Evolutionary conservation across 768 basidiomycete species (phyloP).

Genomic region (Pulveroboletus sp.): DNA sequence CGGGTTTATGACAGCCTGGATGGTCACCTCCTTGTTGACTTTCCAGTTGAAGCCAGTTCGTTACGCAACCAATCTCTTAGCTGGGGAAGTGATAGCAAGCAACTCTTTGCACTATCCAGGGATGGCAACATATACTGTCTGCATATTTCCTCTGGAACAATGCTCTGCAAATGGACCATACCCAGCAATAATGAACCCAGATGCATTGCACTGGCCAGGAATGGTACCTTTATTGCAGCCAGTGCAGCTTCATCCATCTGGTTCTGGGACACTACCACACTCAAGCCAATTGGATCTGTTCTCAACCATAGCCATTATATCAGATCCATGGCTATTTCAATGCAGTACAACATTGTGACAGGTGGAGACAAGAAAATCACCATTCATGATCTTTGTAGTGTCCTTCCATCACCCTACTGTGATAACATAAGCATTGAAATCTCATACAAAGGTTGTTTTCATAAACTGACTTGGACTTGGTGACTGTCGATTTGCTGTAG

Average conservation of each 20-base stretch:
- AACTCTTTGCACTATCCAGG: background rate
- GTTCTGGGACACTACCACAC: background rate
- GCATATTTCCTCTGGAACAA: background rate
- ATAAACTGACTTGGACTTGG: too few species aligned
- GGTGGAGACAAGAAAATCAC: conserved; percentile 1
- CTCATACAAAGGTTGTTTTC: too few species aligned
- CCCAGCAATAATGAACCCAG: too few species aligned
- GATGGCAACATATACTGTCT: background rate
- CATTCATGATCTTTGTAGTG: background rate
- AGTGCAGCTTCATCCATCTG: background rate
- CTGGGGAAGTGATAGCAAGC: background rate
- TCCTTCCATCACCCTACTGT: conserved; percentile 1
- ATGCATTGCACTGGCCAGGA: background rate
- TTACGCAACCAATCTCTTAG: background rate
- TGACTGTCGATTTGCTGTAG: too few species aligned
- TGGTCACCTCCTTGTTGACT: background rate
- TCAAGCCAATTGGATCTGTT: background rate
- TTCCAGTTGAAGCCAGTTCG: background rate
- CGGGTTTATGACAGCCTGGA: background rate
- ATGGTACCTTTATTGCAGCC: background rate
- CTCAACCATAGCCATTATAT: background rate
- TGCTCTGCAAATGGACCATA: background rate
- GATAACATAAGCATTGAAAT: conserved; percentile 1
- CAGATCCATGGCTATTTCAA: background rate
- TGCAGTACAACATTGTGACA: conserved; percentile 1